Evolutionary conservation across 176 grass and related monocot species (phyloP).

Genomic region (Sorghum bicolor): Sorghum_bicolor_NCBIv3 NC_012878.2:57579501-57580000

Average conservation of each 20-base stretch:
- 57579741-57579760: background rate
- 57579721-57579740: background rate
- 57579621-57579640: background rate
- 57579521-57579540: background rate
- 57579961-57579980: too few species aligned
- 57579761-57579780: background rate
- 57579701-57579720: background rate
- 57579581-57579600: background rate
- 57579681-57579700: background rate
- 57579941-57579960: too few species aligned
- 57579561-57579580: background rate
- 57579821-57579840: too few species aligned
- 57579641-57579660: background rate
- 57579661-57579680: background rate
- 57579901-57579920: too few species aligned
- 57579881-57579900: too few species aligned
- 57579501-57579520: conserved; percentile 24
- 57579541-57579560: background rate
- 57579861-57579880: too few species aligned
- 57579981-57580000: too few species aligned
- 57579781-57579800: too few species aligned
- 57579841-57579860: too few species aligned
- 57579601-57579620: background rate
- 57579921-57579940: too few species aligned
- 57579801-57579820: too few species aligned